phyloP scores from a whole-genome alignment of 148 eudicot species.

The Dysphania ambrosioides region DNA sequence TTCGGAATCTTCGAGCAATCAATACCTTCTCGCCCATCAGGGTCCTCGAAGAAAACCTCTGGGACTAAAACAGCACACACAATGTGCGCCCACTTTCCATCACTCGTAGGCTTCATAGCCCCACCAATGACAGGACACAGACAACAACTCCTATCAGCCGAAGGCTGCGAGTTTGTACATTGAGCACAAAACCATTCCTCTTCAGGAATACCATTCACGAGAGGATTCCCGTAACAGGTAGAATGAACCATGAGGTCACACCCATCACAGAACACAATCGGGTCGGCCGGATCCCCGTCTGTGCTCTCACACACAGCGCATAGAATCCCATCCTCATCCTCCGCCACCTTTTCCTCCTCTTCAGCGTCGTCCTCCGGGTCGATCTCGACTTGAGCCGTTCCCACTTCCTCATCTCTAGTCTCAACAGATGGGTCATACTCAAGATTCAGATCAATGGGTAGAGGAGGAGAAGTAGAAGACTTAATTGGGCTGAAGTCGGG shows the following conservation, averaged over 20 bases:
- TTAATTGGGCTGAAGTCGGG: constrained; percentile 16
- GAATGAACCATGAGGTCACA: constrained; percentile 89
- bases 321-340: constrained; percentile 69
- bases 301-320: constrained; percentile 82
- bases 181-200: constrained; percentile 87
- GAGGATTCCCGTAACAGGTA: constrained; percentile 74
- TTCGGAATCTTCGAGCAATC: constrained; percentile 55
- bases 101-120: constrained; percentile 61
- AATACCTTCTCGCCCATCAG: constrained; percentile 71
- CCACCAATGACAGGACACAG: constrained; percentile 67
- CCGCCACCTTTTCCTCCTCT: constrained; percentile 13
- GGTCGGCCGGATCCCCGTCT: constrained; percentile 78
- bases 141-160: constrained; percentile 34
- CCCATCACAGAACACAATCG: constrained; percentile 91
- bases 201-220: constrained; percentile 56
- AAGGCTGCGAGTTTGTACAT: constrained; percentile 35
- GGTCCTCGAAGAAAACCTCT: constrained; percentile 76
- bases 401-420: not conserved
- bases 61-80: constrained; percentile 77
- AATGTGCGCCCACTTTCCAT: constrained; percentile 74
- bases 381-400: not conserved
- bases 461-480: constrained; percentile 10
- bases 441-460: constrained; percentile 50
- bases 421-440: constrained; percentile 6
- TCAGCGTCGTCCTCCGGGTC: not conserved